These are phyloP conservation scores for Trichosporon inkin DNA, from an alignment of 1,284 basidiomycete species.

Conservation along the genomic window DNA sequence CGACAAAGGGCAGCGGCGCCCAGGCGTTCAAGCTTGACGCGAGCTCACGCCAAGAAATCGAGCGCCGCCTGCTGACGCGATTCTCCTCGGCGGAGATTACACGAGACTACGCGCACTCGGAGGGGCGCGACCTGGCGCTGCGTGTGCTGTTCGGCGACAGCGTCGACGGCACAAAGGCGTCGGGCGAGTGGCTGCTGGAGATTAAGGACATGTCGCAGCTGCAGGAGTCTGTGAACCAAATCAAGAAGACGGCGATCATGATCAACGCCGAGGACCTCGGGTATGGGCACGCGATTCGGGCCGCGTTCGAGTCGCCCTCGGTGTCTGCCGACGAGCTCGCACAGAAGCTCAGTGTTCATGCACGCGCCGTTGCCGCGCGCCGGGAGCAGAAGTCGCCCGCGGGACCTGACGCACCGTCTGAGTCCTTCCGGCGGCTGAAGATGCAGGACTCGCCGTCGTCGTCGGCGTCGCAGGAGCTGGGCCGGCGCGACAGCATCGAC, in stretches of 20 bases:
- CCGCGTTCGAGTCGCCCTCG: conserved; percentile 22
- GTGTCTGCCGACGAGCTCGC: conserved; percentile 30
- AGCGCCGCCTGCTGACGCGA: conserved; percentile 19
- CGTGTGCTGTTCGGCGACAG: conserved; percentile 20
- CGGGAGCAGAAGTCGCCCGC: conserved; percentile 1
- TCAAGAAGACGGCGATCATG: conserved; percentile 34
- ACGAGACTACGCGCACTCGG: conserved; percentile 13
- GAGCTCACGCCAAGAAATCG: conserved; percentile 15
- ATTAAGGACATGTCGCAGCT: conserved; percentile 33
- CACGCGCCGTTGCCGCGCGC: conserved; percentile 10
- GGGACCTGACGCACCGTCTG: not conserved
- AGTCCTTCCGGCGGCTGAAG: not conserved
- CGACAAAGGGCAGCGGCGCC: not conserved
- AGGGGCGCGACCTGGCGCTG: conserved; percentile 17
- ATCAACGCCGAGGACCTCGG: conserved; percentile 36
- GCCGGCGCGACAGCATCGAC: conserved; percentile 8
- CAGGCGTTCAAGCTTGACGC: not conserved
- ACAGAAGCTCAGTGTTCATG: conserved; percentile 25
- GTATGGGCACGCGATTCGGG: conserved; percentile 28
- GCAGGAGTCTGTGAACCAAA: conserved; percentile 37
- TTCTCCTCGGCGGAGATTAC: conserved; percentile 13
- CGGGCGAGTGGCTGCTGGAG: conserved; percentile 36
- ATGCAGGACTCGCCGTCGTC: not conserved
- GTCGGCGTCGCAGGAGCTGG: conserved; percentile 7
- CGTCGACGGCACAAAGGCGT: conserved; percentile 18